phyloP scores from a whole-genome alignment of 2,329 filamentous ascomycete species.

The Alternaria sp. region DNA sequence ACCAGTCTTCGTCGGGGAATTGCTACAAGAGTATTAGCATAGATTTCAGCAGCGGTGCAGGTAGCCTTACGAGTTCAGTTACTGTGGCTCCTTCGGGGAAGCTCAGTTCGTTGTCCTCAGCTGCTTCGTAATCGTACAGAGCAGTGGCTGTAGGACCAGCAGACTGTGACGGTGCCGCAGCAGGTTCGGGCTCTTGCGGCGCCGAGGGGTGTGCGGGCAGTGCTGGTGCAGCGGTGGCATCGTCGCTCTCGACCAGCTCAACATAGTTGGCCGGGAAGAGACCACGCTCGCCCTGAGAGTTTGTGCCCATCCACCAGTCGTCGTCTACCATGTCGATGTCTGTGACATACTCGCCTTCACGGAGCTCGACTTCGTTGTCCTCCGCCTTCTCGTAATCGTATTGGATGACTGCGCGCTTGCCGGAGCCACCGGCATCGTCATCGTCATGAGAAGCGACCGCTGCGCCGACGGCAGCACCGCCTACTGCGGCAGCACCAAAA shows the following conservation, averaged over 20 bases:
- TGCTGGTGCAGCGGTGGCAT: conserved; percentile 42
- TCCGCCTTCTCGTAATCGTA: conserved; percentile 99
- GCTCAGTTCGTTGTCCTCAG: conserved; percentile 85
- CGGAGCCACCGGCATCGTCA: conserved; percentile 51
- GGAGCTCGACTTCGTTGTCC: conserved; percentile 92
- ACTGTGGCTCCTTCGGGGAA: conserved; percentile 91
- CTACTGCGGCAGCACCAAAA: conserved; percentile 51
- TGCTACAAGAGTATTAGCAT: conserved; percentile 62
- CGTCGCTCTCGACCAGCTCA: conserved; percentile 72
- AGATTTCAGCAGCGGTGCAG: background rate
- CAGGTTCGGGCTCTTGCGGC: conserved; percentile 42
- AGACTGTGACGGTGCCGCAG: conserved; percentile 40
- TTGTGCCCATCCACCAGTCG: conserved; percentile 98
- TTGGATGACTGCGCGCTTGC: conserved; percentile 77
- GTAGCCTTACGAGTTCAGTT: conserved; percentile 70
- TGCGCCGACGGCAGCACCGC: conserved; percentile 53
- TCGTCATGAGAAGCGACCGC: conserved; percentile 43
- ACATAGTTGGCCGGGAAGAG: conserved; percentile 98
- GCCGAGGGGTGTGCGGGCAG: conserved; percentile 52
- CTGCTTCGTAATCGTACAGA: conserved; percentile 94
- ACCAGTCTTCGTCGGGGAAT: conserved; percentile 99
- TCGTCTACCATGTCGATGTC: conserved; percentile 98
- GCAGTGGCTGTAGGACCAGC: conserved; percentile 76
- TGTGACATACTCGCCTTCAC: conserved; percentile 84
- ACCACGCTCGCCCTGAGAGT: conserved; percentile 80